phyloP scores from a whole-genome alignment of 164 flowering plant genomes.

The Magnolia kwangsiensis region DNA sequence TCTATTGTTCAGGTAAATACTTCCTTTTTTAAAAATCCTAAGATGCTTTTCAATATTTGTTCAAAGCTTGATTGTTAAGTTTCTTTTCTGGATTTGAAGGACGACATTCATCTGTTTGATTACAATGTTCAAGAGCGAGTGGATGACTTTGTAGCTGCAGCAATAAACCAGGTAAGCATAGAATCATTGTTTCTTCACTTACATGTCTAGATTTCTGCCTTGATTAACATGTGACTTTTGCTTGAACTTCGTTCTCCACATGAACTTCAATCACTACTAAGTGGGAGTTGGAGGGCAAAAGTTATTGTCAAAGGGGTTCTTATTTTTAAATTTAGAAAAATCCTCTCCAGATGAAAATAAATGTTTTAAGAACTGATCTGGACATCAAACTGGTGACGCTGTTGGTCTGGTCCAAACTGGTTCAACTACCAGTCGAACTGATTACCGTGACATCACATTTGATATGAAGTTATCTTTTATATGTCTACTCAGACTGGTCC shows the following conservation, averaged over 20 bases:
- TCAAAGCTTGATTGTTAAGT: background rate
- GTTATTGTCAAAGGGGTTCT: no score
- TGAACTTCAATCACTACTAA: background rate
- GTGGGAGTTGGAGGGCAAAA: no score
- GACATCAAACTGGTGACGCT: no score
- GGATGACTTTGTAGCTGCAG: slow-evolving; percentile 85
- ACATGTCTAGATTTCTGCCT: background rate
- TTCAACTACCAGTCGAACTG: no score
- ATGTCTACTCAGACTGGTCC: no score
- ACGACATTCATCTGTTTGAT: slow-evolving; percentile 66
- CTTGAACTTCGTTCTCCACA: background rate
- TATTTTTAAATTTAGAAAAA: no score
- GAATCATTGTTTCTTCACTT: background rate
- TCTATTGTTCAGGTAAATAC: slow-evolving; percentile 53
- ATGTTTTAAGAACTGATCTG: no score
- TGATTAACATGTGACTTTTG: background rate
- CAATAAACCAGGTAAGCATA: slow-evolving; percentile 60
- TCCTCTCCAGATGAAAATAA: no score
- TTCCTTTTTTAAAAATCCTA: background rate
- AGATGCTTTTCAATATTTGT: background rate
- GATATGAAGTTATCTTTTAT: no score
- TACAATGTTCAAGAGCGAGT: slow-evolving; percentile 94
- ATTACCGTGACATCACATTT: no score
- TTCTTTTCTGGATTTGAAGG: slow-evolving; percentile 22
- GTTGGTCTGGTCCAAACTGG: no score